Percentiles rank a stretch among this genome's conserved stretches.
phyloP scores from a whole-genome alignment of 2,329 filamentous ascomycete genomes.

The Diaporthe ilicicola region DNA sequence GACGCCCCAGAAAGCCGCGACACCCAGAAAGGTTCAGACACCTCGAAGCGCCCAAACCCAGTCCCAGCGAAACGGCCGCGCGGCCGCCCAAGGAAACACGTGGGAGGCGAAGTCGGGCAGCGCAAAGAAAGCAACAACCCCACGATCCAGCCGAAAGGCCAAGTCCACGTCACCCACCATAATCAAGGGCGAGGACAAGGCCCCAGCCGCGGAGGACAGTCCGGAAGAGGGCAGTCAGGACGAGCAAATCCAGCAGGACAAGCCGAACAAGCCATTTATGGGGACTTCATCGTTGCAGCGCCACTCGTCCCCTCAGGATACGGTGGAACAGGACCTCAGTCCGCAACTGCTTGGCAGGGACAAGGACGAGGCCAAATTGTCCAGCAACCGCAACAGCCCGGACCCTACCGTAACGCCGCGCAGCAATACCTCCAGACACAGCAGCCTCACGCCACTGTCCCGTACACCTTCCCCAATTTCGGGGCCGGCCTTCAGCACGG shows the following conservation, averaged over 20 bases:
- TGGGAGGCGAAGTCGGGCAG: not conserved
- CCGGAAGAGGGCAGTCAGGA: not conserved
- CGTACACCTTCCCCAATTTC: not conserved
- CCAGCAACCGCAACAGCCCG: slow-evolving; percentile 15
- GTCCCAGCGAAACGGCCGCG: slow-evolving; percentile 15
- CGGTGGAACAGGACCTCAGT: not conserved
- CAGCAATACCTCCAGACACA: not conserved
- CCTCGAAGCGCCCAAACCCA: not conserved
- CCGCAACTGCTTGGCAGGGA: not conserved
- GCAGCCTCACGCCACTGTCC: not conserved
- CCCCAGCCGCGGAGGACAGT: not conserved
- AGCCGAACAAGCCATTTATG: too few species aligned
- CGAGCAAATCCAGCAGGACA: not conserved
- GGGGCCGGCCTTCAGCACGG: not conserved
- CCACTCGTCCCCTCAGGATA: not conserved
- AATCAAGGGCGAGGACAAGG: slow-evolving; percentile 11
- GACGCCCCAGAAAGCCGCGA: not conserved
- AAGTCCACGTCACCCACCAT: slow-evolving; percentile 14
- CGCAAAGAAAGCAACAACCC: not conserved
- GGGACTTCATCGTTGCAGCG: not conserved
- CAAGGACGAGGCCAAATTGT: not conserved
- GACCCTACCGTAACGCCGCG: not conserved
- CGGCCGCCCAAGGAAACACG: slow-evolving; percentile 23
- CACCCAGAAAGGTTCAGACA: slow-evolving; percentile 10
- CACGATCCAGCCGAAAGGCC: not conserved